Base-by-base conservation (phyloP, 2,329 filamentous ascomycete genomes). In the Botrytis tulipae region DNA sequence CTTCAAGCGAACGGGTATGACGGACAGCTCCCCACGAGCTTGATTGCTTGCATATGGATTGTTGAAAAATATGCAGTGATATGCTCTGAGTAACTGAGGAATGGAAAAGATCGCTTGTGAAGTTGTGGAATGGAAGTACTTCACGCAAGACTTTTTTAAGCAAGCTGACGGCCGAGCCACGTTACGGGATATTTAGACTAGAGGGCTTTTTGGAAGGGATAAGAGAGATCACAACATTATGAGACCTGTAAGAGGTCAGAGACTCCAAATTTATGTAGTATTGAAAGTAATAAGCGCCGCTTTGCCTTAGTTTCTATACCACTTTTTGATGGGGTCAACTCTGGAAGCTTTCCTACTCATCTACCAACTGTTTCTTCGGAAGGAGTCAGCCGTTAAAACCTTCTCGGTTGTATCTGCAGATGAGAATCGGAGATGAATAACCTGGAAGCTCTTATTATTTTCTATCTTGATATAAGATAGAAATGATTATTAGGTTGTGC, bases 21-120 rank as follows among this genome's bases (percentile, higher is more conserved):
- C 66, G 66, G 71, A 70, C 71, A 73, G 71, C 37, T 70, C 65
- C 65, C 71, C 71, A 73, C 66, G 71, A 54, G 66, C 71, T 69
- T 29, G 51, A 54, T 54, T 73, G 66, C 66, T 51, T 73, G 63
- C 62, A 70, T 73, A 42, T 72, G 35, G 42, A 51, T 61, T 46
- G 54, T 62, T 61, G 65, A 69, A 69, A 65, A 54, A 73, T 73
- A 70, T 73, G 71, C 42, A 57, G 66, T 70, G 40, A 51, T 73
- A 14, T 67, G 48, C 37, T 51, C 20, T 59, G 18, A 67, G n/a
- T 12, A 35, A 40, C 37, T 32, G 48, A 68, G 25, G 4, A 44
- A 44, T 70, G 51, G 7, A 35, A 67, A 16, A 25, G n/a, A 57
- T 66, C 63, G 66, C 18, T 29, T 57, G 35, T n/a, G 66, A 25